Evolutionary conservation across 208 protist species (phyloP), one percentile per base, ranked within the genome.

Genomic region (Acanthamoeba culbertsoni): DNA sequence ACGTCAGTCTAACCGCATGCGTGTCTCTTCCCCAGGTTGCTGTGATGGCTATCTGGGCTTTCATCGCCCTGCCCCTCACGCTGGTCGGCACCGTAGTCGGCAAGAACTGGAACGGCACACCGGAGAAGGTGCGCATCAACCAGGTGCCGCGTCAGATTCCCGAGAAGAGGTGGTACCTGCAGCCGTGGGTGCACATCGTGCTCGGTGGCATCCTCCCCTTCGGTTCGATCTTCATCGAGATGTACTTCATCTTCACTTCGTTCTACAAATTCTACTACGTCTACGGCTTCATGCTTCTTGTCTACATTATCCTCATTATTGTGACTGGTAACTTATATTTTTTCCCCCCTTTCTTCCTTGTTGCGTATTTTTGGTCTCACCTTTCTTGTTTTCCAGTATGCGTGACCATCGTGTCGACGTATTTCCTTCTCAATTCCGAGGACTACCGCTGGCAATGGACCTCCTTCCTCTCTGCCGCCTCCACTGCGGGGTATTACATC

Each of bases 181-280:
- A 91, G 31, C 55, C 79, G 23, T 92, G 48, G 40, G 82, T 95
- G 7, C 94, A 97, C 68, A 95, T 98, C n/a, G 16, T 97, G 6
- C 71, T 98, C 8, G 97, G 97, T 62, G 99, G 99, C 12, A 82
- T 98, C 5, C 95, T 99, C 18, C 99, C 98, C 2, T 99, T 99
- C 93, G 97, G 98, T 10, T 97, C 97, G 4, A 98, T 99, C 93
- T 99, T 98, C 63, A 98, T 99, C 59, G 98, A 99, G 91, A 98
- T 99, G 86, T 98, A 98, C 93, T 99, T 99, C 71, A 95, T 99
- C 18, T 98, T 99, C 92, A 98, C 96, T 23, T 98, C 97, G 3
- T 97, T 99, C 40, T 99, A 99, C 96, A 99, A 99, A 92, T 96
- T 98, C 43, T 99, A 99, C 94, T 99, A 99, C 93, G 95, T 99